Evolutionary conservation across 1,139 yeast species (phyloP).

Genomic region (Nakaseomyces sp.): DNA sequence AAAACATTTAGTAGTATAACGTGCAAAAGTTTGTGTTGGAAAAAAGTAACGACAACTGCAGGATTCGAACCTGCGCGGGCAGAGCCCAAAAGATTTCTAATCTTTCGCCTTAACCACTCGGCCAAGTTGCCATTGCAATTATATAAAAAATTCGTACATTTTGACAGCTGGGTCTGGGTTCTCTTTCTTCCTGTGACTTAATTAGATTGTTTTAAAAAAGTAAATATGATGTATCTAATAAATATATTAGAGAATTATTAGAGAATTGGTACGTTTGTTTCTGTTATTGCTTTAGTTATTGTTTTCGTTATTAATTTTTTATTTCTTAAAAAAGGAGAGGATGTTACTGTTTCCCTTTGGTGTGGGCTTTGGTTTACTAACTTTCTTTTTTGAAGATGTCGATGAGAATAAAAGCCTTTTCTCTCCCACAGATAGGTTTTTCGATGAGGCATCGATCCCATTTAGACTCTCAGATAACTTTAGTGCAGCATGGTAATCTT

Average conservation of each 20-base stretch:
- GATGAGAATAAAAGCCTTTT: constrained; percentile 20
- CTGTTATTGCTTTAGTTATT: no score
- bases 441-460: constrained; percentile 22
- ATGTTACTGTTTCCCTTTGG: background rate
- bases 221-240: no score
- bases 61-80: constrained; percentile 36
- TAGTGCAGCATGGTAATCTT: constrained; percentile 28
- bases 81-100: constrained; percentile 44
- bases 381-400: background rate
- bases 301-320: background rate
- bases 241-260: no score
- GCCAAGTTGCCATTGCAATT: constrained; percentile 37
- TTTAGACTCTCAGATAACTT: constrained; percentile 28
- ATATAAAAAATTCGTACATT: no score
- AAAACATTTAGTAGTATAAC: no score
- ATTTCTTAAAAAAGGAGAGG: constrained; percentile 3
- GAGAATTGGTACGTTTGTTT: no score
- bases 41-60: constrained; percentile 32
- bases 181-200: no score
- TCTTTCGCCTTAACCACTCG: constrained; percentile 49
- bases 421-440: constrained; percentile 25
- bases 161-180: no score
- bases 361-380: background rate
- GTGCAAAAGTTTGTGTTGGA: no score
- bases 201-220: no score